Conservation (phyloP, 2,329 filamentous ascomycete species). For the Gnomoniopsis smithogilvyi region DNA sequence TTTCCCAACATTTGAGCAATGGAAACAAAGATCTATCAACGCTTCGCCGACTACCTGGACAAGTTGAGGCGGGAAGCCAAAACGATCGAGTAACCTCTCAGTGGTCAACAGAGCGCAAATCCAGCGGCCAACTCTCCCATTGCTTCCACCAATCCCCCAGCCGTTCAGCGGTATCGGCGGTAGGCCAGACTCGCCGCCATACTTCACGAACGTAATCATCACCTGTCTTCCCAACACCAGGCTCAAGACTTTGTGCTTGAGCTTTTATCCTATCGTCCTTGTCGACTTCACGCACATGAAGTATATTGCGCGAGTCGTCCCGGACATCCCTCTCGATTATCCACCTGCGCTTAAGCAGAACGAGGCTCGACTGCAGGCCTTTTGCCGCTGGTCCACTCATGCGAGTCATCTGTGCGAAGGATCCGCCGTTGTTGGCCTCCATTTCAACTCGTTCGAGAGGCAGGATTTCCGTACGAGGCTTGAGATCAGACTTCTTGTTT, state of each 20-base stretch:
- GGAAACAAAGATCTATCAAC: no score
- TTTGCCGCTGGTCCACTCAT: neutral
- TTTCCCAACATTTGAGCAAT: no score
- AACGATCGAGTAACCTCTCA: no score
- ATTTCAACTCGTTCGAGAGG: slow-evolving; percentile 11
- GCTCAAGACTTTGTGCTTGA: neutral
- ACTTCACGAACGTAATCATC: neutral
- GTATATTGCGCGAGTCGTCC: slow-evolving; percentile 7
- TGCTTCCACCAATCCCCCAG: neutral
- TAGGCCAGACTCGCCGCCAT: neutral
- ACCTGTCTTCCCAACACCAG: neutral
- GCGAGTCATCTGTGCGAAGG: neutral
- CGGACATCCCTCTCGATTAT: slow-evolving; percentile 8
- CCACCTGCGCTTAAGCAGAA: slow-evolving; percentile 2
- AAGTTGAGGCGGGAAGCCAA: no score
- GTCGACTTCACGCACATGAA: slow-evolving; percentile 5
- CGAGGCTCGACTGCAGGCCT: neutral
- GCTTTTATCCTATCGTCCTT: neutral
- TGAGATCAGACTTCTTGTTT: neutral
- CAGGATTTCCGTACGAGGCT: neutral
- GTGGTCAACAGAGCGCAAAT: neutral
- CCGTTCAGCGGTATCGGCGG: neutral
- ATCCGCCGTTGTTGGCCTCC: neutral
- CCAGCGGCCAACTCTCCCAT: neutral
- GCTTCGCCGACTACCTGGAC: no score